Base-by-base conservation (phyloP, 352 stramenopile species). In the Pythium chondricola region DNA sequence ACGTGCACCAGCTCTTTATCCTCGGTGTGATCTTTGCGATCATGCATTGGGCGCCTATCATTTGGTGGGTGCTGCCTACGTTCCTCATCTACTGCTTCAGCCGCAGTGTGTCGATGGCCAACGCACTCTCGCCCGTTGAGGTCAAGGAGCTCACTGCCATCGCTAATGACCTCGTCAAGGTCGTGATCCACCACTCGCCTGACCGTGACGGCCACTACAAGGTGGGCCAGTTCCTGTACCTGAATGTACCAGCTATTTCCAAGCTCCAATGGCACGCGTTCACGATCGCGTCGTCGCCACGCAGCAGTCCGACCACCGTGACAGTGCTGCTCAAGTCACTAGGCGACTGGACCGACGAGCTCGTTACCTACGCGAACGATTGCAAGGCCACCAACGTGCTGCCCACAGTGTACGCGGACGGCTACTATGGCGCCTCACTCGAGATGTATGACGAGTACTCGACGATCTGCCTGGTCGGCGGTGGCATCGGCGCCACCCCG, bases 191-290 rank as follows among this genome's bases (percentile, higher is more conserved):
- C 11, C 61, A 58, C 0, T 62, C 57, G 11, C 10, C 50, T 1
- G 31, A 43, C 7, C 27, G 39, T 13, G 46, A 55, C 14, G 55
- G 53, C 6, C 24, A 39, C 20, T 83, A 62, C 57, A 16, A 54
- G 3, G 52, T 76, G 30, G 68, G 68, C 5, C 63, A 77, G 36
- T 73, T 79, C 30, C 47, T 80, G 18, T 80, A 79, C 51, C 17
- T 80, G 21, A 75, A 73, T 29, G 65, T 62, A 2, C 70, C 67
- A 0, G 18, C 58, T 9, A 58, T 82, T 38, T 77, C 69, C 17
- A 76, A 70, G 56, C 48, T 69, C 3, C 65, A 83, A 51, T 83
- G 68, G 71, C 71, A 83, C 36, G 50, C 68, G 13, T 74, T 83
- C 52, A 77, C 65, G 11, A 61, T 83, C 22, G 59, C 53, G 6